Percentiles rank a stretch among this genome's conserved stretches.
phyloP scores from a whole-genome alignment of 108 stramenopile genomes.

The Schizochytrium sp. region DNA sequence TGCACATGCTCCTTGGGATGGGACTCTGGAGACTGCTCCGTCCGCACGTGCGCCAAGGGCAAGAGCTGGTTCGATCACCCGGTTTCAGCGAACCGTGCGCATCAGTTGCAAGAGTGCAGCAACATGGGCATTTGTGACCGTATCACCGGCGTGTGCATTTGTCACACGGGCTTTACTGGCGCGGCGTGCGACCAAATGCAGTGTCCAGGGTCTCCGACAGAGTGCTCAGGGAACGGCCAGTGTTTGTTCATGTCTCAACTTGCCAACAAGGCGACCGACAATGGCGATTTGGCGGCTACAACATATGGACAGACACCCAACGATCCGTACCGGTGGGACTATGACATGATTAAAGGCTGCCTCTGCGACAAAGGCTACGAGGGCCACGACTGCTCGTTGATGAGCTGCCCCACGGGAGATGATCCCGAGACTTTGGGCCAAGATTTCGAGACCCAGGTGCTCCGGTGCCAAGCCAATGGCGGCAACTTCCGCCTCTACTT shows the following conservation, averaged over 20 bases:
- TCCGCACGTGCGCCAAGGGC: conserved; percentile 35
- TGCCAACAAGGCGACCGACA: conserved; percentile 22
- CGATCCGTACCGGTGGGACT: conserved; percentile 28
- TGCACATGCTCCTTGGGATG: background rate
- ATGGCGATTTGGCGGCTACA: background rate
- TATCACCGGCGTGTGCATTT: conserved; percentile 34
- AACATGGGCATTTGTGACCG: conserved; percentile 42
- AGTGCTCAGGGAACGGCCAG: conserved; percentile 46
- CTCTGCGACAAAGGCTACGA: conserved; percentile 46
- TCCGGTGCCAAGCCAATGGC: background rate
- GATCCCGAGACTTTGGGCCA: conserved; percentile 35
- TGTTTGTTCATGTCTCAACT: conserved; percentile 45
- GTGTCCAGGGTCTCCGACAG: conserved; percentile 39
- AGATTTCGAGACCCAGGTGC: conserved; percentile 17
- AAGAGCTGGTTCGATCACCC: conserved; percentile 45
- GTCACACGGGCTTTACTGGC: conserved; percentile 36
- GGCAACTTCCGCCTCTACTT: background rate
- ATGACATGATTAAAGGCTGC: conserved; percentile 31
- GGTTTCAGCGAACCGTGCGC: conserved; percentile 22
- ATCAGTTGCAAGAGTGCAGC: conserved; percentile 34
- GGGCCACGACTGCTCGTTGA: conserved; percentile 43
- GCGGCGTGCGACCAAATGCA: conserved; percentile 35
- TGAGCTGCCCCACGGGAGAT: conserved; percentile 40
- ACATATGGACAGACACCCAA: conserved; percentile 40
- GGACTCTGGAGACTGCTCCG: conserved; percentile 4